These are phyloP conservation scores for Arthroderma sp. DNA, from an alignment of 2,329 filamentous ascomycete genomes.

Conservation along the genomic window DNA sequence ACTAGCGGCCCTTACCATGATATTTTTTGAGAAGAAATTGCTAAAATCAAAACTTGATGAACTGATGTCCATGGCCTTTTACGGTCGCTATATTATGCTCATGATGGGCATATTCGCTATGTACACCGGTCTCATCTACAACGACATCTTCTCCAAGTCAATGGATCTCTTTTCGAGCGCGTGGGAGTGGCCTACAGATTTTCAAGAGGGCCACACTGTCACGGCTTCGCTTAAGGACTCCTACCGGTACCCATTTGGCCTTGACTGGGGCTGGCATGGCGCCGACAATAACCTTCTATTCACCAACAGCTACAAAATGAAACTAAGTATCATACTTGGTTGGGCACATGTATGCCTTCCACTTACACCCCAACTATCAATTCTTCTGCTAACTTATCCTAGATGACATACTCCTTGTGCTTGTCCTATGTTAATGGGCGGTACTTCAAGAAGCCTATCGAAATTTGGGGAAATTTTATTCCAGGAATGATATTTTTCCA, in stretches of 20 bases:
- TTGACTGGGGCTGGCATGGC: constrained; percentile 95
- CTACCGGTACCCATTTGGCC: constrained; percentile 87
- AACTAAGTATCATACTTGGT: constrained; percentile 92
- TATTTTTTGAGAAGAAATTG: constrained; percentile 85
- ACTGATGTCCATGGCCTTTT: constrained; percentile 96
- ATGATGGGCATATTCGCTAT: constrained; percentile 97
- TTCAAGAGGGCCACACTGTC: constrained; percentile 51
- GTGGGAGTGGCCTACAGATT: constrained; percentile 70
- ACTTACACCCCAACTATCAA: too few relatives aligned
- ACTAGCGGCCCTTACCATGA: constrained; percentile 73
- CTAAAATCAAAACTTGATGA: constrained; percentile 82
- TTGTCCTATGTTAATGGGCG: constrained; percentile 85
- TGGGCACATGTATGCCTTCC: constrained; percentile 57
- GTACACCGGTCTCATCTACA: constrained; percentile 95
- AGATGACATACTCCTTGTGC: constrained; percentile 95
- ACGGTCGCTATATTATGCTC: constrained; percentile 93
- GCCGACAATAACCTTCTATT: constrained; percentile 92
- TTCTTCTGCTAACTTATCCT: constrained; percentile 2
- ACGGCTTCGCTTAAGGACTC: constrained; percentile 53
- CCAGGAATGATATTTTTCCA: constrained; percentile 99
- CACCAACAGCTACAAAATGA: constrained; percentile 99
- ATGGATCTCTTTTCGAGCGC: constrained; percentile 79
- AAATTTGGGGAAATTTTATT: constrained; percentile 94
- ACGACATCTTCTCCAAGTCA: constrained; percentile 90
- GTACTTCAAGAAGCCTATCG: constrained; percentile 88